Conservation (phyloP, 163 green algal species). For the Chlorella variabilis region DNA sequence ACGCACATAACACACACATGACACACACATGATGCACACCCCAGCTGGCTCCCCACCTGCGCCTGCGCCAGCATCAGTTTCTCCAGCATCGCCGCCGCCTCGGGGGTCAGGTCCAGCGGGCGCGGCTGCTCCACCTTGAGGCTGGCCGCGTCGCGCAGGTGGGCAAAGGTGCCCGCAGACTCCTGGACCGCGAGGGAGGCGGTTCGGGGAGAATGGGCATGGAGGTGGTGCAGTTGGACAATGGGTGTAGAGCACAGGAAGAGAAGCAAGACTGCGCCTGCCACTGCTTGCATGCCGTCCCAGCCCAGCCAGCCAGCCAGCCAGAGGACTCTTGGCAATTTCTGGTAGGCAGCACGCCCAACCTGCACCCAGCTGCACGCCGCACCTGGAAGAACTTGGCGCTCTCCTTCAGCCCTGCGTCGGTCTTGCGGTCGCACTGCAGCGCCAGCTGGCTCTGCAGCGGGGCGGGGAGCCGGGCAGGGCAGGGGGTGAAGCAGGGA, state of each 20-base stretch:
- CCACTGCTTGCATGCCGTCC: too few species aligned
- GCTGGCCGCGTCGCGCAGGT: conserved; percentile 71
- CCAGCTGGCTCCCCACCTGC: too few species aligned
- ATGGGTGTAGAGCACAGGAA: neutral
- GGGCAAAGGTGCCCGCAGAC: conserved; percentile 77
- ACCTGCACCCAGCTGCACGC: too few species aligned
- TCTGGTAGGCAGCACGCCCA: too few species aligned
- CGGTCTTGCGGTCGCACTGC: conserved; percentile 70
- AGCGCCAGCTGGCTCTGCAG: conserved; percentile 62
- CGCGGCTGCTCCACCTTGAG: conserved; percentile 75
- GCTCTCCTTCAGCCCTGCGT: conserved; percentile 82
- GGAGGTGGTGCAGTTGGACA: too few species aligned
- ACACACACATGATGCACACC: too few species aligned
- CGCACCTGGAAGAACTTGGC: conserved; percentile 85
- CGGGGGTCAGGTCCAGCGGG: conserved; percentile 81
- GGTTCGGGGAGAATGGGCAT: neutral
- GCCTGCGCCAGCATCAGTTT: conserved; percentile 94
- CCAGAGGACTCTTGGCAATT: too few species aligned
- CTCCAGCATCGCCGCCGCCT: conserved; percentile 88
- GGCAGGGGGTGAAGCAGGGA: neutral
- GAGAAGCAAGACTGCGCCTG: too few species aligned
- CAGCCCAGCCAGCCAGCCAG: too few species aligned
- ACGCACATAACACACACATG: too few species aligned
- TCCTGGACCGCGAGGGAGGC: conserved; percentile 39
- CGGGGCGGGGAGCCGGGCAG: neutral